Evolutionary conservation across 1,139 yeast species (phyloP), one percentile per base, ranked within the genome.

Genomic region (Nakaseomyces bracarensis): DNA sequence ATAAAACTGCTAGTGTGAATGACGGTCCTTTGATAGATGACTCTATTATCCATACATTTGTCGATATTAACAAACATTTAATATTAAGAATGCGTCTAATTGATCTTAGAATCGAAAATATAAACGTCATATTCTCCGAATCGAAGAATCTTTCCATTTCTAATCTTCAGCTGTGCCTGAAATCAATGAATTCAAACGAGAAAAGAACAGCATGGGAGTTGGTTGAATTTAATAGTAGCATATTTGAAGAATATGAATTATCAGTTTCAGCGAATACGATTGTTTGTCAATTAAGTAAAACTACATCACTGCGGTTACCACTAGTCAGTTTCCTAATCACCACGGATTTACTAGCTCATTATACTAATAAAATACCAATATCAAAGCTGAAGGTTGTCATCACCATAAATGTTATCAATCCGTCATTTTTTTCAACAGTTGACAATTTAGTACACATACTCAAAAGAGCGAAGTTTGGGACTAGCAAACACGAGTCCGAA

Each of bases 51-150:
- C 31, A 36, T n/a, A 18, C 16, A 5, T 26, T 19, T 41, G 39
- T 21, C 2, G 36, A 20, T 46, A 44, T 27, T 40, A 40, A 23
- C 41, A 39, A 6, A 36, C 38, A 9, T 20, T n/a, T 33, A 11
- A 36, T 55, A 10, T 46, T 44, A 36, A 43, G 46, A 11, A 21
- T 57, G 9, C 50, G 51, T 20, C 43, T 53, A 5, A 31, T 58
- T 18, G 63, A 59, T 41, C 39, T 59, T 1, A 57, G 60, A 35
- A 39, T 61, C 7, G 63, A 59, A 42, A 57, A 58, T 36, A 34
- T 60, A 3, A 43, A 39, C 10, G 20, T 58, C 3, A 41, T 46
- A 1, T 48, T 51, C 22, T 39, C 46, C 5, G 27, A 46, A 14
- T 29, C 49, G 7, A 42, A 49, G 16, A 44, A 43, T 5, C 27